Conservation (phyloP, 805 yeast species). For the Wickerhamiella lipophila region DNA sequence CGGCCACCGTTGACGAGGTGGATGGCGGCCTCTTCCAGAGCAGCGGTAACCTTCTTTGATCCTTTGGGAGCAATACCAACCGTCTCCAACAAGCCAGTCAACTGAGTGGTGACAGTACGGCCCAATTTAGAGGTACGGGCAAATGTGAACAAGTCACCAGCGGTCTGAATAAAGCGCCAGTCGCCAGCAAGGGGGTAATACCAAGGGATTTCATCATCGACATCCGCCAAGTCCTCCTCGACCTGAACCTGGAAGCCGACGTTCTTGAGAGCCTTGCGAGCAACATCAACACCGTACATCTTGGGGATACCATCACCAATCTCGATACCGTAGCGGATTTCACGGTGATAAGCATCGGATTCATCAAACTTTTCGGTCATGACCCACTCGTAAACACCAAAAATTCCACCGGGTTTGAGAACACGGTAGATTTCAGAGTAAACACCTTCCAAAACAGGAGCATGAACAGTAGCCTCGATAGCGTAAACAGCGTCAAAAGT, state of each 20-base stretch:
- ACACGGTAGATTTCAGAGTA: conserved; percentile 89
- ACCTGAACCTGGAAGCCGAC: conserved; percentile 79
- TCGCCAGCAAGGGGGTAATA: conserved; percentile 94
- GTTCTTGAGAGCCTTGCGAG: conserved; percentile 67
- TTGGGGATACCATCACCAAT: conserved; percentile 98
- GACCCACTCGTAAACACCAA: conserved; percentile 99
- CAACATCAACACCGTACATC: conserved; percentile 79
- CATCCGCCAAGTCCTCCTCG: conserved; percentile 71
- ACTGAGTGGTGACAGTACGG: conserved; percentile 68
- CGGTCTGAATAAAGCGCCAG: conserved; percentile 69
- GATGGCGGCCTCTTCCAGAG: conserved; percentile 94
- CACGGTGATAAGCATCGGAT: conserved; percentile 75
- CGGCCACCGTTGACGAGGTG: conserved; percentile 89
- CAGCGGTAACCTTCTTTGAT: conserved; percentile 74
- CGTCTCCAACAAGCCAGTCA: conserved; percentile 72
- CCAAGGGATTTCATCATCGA: conserved; percentile 85
- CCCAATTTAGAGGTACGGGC: conserved; percentile 82
- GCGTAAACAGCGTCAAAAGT: conserved; percentile 95
- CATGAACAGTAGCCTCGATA: conserved; percentile 97
- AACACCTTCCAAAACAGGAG: conserved; percentile 92
- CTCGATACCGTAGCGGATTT: conserved; percentile 93
- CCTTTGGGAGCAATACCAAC: conserved; percentile 89
- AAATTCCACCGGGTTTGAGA: conserved; percentile 92
- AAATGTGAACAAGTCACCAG: conserved; percentile 67
- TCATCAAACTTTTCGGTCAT: conserved; percentile 92